Conservation (phyloP, 2,329 filamentous ascomycete genomes). For the Fusarium cyanostomum region DNA sequence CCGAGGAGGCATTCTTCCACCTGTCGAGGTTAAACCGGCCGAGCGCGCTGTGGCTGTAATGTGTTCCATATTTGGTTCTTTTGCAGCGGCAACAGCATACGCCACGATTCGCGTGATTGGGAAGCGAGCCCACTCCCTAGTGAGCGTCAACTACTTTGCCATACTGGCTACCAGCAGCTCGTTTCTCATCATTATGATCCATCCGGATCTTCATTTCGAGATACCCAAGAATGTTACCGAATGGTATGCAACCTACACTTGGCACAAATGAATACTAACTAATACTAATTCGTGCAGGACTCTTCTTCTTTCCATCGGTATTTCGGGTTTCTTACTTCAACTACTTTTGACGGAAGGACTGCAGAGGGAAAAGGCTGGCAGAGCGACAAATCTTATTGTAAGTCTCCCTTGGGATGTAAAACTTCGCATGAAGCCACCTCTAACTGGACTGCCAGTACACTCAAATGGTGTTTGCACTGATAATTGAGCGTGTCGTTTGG, state of each 20-base stretch:
- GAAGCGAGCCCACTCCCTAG: constrained; percentile 76
- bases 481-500: constrained; percentile 55
- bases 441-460: constrained; percentile 40
- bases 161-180: constrained; percentile 73
- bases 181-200: constrained; percentile 62
- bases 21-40: constrained; percentile 57
- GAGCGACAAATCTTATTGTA: constrained; percentile 47
- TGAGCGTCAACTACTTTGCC: constrained; percentile 83
- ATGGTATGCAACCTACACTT: constrained; percentile 31
- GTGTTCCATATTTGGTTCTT: constrained; percentile 73
- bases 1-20: constrained; percentile 40
- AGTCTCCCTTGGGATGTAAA: rapidly evolving
- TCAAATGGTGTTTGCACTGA: constrained; percentile 49
- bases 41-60: constrained; percentile 73
- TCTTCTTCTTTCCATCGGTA: constrained; percentile 68
- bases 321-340: constrained; percentile 81
- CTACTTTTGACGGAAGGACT: constrained; percentile 79
- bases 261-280: not conserved
- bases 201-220: constrained; percentile 54
- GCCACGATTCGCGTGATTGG: constrained; percentile 80
- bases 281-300: constrained; percentile 58
- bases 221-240: constrained; percentile 41
- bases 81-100: constrained; percentile 75
- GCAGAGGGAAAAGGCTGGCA: constrained; percentile 68
- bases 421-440: constrained; percentile 30